These are phyloP conservation scores for Cenchrus americanus DNA, from an alignment of 176 grass and related monocot species.

Conservation along the genomic window DNA sequence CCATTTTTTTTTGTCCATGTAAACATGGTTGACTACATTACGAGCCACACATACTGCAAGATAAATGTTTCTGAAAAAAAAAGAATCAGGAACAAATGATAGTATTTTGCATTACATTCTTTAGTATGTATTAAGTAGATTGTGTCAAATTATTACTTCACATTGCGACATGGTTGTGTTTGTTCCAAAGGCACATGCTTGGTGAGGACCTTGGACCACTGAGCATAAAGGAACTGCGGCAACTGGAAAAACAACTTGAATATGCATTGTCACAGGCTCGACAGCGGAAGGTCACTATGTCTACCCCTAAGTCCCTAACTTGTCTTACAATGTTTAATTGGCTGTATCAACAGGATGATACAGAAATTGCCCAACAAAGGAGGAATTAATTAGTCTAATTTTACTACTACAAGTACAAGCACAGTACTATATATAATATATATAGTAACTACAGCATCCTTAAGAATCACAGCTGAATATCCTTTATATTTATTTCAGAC, in stretches of 20 bases:
- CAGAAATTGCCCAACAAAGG: not conserved
- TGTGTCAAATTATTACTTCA: not conserved
- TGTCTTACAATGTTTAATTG: not conserved
- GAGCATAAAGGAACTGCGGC: constrained; percentile 74
- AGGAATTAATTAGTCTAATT: not conserved
- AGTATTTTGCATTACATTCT: not conserved
- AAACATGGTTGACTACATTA: not conserved
- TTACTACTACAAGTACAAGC: not conserved
- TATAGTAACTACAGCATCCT: not conserved
- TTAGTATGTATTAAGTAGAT: not conserved
- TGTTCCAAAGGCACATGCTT: constrained; percentile 61
- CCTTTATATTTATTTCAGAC: constrained; percentile 46
- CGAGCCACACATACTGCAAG: not conserved
- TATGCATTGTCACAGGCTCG: constrained; percentile 62
- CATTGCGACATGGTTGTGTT: not conserved
- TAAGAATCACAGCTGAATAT: not conserved
- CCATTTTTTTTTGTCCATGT: not conserved
- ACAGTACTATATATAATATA: not conserved
- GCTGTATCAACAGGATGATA: not conserved
- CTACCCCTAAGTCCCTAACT: not conserved
- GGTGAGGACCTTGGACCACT: constrained; percentile 72
- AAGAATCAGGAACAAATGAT: not conserved
- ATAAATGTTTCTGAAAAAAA: not conserved
- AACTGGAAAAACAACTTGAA: constrained; percentile 77
- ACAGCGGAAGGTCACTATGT: constrained; percentile 57